Base-by-base conservation (phyloP, 352 stramenopile genomes). In the Globisporangium sylvaticum region DNA sequence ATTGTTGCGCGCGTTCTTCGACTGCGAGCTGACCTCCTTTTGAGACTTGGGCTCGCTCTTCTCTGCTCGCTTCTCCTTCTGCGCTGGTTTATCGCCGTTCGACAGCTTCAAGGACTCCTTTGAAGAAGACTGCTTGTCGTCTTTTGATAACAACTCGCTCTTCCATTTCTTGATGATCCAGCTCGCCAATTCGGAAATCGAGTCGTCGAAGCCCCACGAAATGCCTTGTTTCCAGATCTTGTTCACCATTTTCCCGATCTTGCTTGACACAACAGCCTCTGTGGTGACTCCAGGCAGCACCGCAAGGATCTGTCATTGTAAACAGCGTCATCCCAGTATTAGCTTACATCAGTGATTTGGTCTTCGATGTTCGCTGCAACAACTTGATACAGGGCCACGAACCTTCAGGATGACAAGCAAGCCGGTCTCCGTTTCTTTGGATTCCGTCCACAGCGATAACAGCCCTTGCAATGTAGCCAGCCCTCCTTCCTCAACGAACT, bases 401-500 rank as follows among this genome's bases (percentile, higher is more conserved):
- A 90, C 84, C 76, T 93, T 93, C 1, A 93, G 58, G 20, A 90
- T 70, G 1, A 87, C 73, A 14, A 91, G 64, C 29, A 93, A 70
- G 9, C 84, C 83, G 31, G 70, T 48, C 62, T 93, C 81, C 0
- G 75, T 80, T 32, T 86, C 77, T 52, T 74, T 75, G 34, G 73
- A 55, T 24, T 78, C 67, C 29, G 75, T 67, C 84, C 84, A 93
- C 42, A 73, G 73, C 1, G 55, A 66, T 10, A 93, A 67, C 31
- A 88, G 66, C 20, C 81, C 70, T 18, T 67, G 62, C 25, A 93
- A 71, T 5, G 74, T 82, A 22, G 39, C 53, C 22, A 92, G 42
- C 7, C 84, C 84, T 56, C 79, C 77, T n/a, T 70, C 72, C 22
- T 75, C 64, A 4, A 93, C 71, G 66, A 91, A 93, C 42, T 61